Conservation (phyloP, 148 eudicot species). For the Diospyros lotus region DNA sequence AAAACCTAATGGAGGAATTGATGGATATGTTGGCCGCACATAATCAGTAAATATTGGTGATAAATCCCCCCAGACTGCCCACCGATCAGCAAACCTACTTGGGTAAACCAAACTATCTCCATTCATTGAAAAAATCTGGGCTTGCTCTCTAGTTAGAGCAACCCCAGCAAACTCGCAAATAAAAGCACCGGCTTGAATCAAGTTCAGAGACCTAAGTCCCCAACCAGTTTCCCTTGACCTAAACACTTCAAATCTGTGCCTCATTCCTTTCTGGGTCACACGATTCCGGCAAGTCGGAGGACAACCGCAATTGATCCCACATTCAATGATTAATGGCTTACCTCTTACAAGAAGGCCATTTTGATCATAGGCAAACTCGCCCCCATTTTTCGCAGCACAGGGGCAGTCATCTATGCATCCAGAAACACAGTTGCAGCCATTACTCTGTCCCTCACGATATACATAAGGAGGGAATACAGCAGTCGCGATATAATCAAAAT, state of each 20-base stretch:
- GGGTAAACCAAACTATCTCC: slow-evolving; percentile 89
- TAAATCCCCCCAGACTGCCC: slow-evolving; percentile 92
- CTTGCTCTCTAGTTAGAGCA: slow-evolving; percentile 80
- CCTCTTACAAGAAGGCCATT: slow-evolving; percentile 76
- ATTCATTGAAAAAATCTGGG: slow-evolving; percentile 60
- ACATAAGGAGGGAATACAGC: slow-evolving; percentile 66
- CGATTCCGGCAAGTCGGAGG: slow-evolving; percentile 80
- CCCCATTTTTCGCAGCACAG: slow-evolving; percentile 74
- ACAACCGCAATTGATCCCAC: slow-evolving; percentile 67
- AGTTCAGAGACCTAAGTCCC: slow-evolving; percentile 84
- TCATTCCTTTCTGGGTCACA: slow-evolving; percentile 76
- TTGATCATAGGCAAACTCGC: slow-evolving; percentile 71
- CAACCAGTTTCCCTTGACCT: slow-evolving; percentile 78
- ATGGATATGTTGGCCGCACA: slow-evolving; percentile 55
- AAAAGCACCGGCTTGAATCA: slow-evolving; percentile 83
- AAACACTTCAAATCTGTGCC: slow-evolving; percentile 71
- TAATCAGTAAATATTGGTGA: slow-evolving; percentile 59
- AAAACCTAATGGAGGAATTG: slow-evolving; percentile 76
- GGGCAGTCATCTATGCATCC: slow-evolving; percentile 57
- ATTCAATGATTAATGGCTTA: slow-evolving; percentile 80
- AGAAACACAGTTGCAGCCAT: slow-evolving; percentile 62
- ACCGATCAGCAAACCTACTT: slow-evolving; percentile 60
- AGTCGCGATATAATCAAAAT: slow-evolving; percentile 54
- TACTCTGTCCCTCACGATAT: slow-evolving; percentile 31
- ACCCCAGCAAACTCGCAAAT: slow-evolving; percentile 87